These are phyloP conservation scores for Isabelozyma rhagii DNA, from an alignment of 805 yeast genomes.

Conservation along the genomic window DNA sequence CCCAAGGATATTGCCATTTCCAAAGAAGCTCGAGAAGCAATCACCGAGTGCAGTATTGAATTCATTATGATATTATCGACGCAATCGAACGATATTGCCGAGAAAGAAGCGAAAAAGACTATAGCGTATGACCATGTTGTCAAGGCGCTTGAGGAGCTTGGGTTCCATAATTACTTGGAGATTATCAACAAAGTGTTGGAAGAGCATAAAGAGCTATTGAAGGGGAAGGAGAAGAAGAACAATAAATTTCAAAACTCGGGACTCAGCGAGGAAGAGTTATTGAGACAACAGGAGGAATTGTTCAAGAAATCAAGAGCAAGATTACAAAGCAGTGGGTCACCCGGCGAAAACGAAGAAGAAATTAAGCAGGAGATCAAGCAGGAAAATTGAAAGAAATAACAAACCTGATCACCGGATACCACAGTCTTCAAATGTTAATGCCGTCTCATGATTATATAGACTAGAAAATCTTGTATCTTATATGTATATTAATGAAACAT, in stretches of 20 bases:
- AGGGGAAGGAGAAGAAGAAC: slow-evolving; percentile 85
- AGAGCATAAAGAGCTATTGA: slow-evolving; percentile 85
- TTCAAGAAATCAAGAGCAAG: slow-evolving; percentile 75
- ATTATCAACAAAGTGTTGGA: slow-evolving; percentile 73
- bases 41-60: slow-evolving; percentile 94
- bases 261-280: slow-evolving; percentile 84
- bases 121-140: slow-evolving; percentile 95
- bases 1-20: slow-evolving; percentile 87
- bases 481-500: neutral
- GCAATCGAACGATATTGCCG: slow-evolving; percentile 94
- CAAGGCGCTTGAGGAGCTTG: slow-evolving; percentile 82
- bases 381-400: slow-evolving; percentile 3
- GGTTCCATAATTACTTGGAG: slow-evolving; percentile 80
- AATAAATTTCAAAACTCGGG: slow-evolving; percentile 94
- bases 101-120: slow-evolving; percentile 91
- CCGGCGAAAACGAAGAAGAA: neutral
- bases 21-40: slow-evolving; percentile 90
- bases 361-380: slow-evolving; percentile 9
- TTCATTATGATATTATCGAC: slow-evolving; percentile 93
- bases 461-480: neutral
- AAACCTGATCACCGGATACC: neutral
- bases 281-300: slow-evolving; percentile 88
- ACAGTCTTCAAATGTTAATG: neutral
- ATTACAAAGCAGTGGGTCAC: slow-evolving; percentile 37
- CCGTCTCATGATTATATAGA: neutral